Evolutionary conservation across 768 basidiomycete genomes (phyloP).

Genomic region (Boletus vermiculosoides): DNA sequence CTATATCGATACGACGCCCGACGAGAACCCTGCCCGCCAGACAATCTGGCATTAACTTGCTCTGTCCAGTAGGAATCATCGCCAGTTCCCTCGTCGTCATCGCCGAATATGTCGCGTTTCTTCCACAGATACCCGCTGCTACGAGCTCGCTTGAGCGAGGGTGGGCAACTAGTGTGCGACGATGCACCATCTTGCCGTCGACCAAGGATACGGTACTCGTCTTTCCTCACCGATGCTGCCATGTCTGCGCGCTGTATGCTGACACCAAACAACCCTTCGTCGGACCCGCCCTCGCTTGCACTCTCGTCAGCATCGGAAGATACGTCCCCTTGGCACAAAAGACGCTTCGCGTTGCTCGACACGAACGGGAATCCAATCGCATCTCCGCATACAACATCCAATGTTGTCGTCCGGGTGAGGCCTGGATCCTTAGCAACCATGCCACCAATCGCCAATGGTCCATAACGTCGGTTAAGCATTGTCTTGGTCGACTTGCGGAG

Average conservation of each 20-base stretch:
- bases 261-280: neutral
- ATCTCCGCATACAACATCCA: neutral
- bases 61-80: constrained; percentile 10
- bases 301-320: neutral
- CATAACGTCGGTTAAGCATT: neutral
- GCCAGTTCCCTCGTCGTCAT: constrained; percentile 1
- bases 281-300: neutral
- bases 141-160: neutral
- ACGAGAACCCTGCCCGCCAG: neutral
- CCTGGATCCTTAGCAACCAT: neutral
- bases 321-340: neutral
- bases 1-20: neutral
- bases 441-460: neutral
- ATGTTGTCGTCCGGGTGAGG: neutral
- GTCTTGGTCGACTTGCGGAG: neutral
- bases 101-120: neutral
- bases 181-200: neutral
- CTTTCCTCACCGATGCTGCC: neutral
- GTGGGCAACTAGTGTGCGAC: neutral
- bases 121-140: neutral
- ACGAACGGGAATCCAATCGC: no score
- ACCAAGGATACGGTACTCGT: neutral
- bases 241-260: neutral
- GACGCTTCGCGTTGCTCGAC: neutral
- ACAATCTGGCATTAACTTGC: constrained; percentile 8